Evolutionary conservation across 805 yeast species (phyloP).

Genomic region (Ogataea saltuana): DNA sequence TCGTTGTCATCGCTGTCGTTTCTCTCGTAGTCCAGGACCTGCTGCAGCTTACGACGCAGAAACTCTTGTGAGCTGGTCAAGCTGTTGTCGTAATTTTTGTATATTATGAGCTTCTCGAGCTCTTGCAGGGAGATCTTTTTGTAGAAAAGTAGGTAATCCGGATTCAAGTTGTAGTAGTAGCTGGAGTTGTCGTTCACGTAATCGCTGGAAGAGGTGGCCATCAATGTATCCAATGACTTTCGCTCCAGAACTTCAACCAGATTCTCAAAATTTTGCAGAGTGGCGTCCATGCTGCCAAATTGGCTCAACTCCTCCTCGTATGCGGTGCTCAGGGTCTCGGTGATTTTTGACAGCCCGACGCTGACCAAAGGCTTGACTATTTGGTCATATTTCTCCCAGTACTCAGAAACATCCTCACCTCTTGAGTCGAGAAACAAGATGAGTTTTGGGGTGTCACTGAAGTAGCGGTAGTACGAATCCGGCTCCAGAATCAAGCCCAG

Average conservation of each 20-base stretch:
- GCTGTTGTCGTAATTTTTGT: constrained; percentile 24
- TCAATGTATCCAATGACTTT: constrained; percentile 17
- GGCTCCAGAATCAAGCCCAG: constrained; percentile 18
- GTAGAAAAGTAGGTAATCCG: constrained; percentile 17
- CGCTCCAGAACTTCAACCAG: constrained; percentile 14
- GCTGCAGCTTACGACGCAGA: constrained; percentile 22
- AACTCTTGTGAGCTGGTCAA: constrained; percentile 16
- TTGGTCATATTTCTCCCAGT: constrained; percentile 10
- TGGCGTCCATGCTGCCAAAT: constrained; percentile 5
- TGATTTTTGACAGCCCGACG: constrained; percentile 2
- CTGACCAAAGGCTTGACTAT: constrained; percentile 7
- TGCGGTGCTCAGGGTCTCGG: constrained; percentile 2
- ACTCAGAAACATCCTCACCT: constrained; percentile 12
- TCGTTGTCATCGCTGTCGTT: constrained; percentile 22
- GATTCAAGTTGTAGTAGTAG: constrained; percentile 22
- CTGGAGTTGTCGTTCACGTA: constrained; percentile 23
- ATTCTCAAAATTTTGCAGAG: constrained; percentile 13
- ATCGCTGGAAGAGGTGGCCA: constrained; percentile 24
- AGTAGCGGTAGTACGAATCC: constrained; percentile 18
- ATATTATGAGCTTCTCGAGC: constrained; percentile 20
- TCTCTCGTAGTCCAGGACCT: constrained; percentile 23
- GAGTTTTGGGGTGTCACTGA: constrained; percentile 19
- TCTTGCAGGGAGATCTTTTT: constrained; percentile 20
- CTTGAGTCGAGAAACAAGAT: constrained; percentile 6
- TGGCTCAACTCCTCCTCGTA: constrained; percentile 16